Conservation (phyloP, 75 land plant genomes). For the Selaginella tamariscina region DNA sequence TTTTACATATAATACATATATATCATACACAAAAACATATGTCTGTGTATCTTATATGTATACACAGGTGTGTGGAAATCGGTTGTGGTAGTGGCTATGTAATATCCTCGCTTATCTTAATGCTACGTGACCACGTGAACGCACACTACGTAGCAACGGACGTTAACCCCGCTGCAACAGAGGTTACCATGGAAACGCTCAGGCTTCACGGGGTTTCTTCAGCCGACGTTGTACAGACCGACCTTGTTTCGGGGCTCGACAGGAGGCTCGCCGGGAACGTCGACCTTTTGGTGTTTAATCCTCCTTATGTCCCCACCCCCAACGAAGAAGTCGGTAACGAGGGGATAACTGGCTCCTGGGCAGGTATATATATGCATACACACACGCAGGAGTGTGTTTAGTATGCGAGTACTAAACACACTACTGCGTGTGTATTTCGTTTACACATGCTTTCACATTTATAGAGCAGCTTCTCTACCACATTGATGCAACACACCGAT, state of each 20-base stretch:
- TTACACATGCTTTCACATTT: too few species aligned
- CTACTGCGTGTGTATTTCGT: too few species aligned
- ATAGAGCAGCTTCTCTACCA: too few species aligned
- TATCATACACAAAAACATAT: too few species aligned
- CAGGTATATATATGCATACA: too few species aligned
- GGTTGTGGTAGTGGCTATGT: conserved; percentile 99
- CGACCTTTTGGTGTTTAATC: conserved; percentile 87
- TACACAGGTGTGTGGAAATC: conserved; percentile 70
- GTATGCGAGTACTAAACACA: too few species aligned
- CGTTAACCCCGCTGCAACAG: conserved; percentile 52
- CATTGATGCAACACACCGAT: too few species aligned
- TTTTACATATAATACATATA: too few species aligned
- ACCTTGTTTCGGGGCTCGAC: conserved; percentile 62
- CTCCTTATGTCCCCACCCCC: conserved; percentile 97
- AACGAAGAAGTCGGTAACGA: conserved; percentile 72
- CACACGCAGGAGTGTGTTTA: too few species aligned
- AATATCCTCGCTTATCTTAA: conserved; percentile 78
- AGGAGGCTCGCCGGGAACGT: conserved; percentile 55
- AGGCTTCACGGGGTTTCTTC: conserved; percentile 58
- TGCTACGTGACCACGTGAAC: conserved; percentile 35
- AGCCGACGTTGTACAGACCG: conserved; percentile 61
- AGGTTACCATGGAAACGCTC: conserved; percentile 46
- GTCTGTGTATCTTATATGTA: too few species aligned
- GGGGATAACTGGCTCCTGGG: conserved; percentile 83
- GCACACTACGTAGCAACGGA: conserved; percentile 75